A percentile compares a stretch with the other conserved stretches of the same genome.
Evolutionary conservation across 2,329 filamentous ascomycete species (phyloP).

Genomic region (Hymenoscyphus salicellus): DNA sequence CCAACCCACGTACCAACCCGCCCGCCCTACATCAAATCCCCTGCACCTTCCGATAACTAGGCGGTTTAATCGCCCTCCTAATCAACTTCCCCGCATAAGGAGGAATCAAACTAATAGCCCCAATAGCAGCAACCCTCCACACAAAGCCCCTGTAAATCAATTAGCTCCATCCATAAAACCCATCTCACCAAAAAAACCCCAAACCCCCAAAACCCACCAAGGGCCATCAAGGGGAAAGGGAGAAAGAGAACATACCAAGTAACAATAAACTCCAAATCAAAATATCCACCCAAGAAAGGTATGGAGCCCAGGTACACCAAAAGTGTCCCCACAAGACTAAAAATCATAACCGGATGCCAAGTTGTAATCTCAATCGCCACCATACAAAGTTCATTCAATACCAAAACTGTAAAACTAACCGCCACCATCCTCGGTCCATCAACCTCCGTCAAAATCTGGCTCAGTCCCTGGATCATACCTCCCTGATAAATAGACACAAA

Average conservation of each 20-base stretch:
- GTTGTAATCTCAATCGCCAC: conserved; percentile 95
- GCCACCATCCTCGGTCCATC: conserved; percentile 75
- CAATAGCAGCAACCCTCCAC: conserved; percentile 82
- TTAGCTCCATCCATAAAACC: conserved; percentile 4
- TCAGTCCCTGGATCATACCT: conserved; percentile 89
- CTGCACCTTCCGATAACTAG: conserved; percentile 91
- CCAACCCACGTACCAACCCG: too few species aligned
- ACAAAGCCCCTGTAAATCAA: conserved; percentile 65
- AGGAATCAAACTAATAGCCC: conserved; percentile 76
- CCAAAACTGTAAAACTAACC: conserved; percentile 85
- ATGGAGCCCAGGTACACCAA: conserved; percentile 76
- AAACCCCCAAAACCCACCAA: too few species aligned
- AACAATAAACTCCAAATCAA: conserved; percentile 76
- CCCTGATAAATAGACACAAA: conserved; percentile 94
- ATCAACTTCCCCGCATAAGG: conserved; percentile 86
- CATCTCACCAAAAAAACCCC: too few species aligned
- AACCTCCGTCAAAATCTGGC: conserved; percentile 80
- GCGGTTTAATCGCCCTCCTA: conserved; percentile 79
- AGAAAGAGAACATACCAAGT: conserved; percentile 51
- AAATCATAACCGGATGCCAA: conserved; percentile 92
- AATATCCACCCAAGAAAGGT: conserved; percentile 86
- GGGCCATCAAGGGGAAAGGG: not conserved
- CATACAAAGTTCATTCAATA: conserved; percentile 95
- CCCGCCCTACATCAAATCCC: conserved; percentile 43
- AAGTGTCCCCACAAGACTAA: conserved; percentile 78